Percentiles rank a stretch among this genome's conserved stretches.
Evolutionary conservation across 2,329 filamentous ascomycete genomes (phyloP).

Genomic region (Aspergillus sp.): DNA sequence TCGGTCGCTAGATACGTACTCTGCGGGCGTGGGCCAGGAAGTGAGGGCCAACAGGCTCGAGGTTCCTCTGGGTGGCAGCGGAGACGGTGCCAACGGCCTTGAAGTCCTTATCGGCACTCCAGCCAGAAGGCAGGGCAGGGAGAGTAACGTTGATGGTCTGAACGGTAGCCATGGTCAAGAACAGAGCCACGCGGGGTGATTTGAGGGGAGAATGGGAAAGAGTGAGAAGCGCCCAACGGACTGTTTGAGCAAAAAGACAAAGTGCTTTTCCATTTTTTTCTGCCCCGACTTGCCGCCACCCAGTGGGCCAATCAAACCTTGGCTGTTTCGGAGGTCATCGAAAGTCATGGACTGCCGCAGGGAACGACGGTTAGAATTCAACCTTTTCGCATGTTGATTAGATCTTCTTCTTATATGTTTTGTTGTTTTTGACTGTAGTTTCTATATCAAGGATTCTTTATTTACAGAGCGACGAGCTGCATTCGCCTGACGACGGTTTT

Average conservation of each 20-base stretch:
- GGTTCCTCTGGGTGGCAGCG: constrained; percentile 75
- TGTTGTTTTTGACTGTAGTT: neutral
- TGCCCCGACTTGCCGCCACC: constrained; percentile 32
- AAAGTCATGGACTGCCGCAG: neutral
- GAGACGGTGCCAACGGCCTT: constrained; percentile 78
- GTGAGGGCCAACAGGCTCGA: constrained; percentile 95
- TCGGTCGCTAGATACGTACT: constrained; percentile 51
- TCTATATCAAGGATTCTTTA: neutral
- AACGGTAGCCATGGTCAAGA: constrained; percentile 63
- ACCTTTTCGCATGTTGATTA: neutral
- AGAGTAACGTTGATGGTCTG: constrained; percentile 52
- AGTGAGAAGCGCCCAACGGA: constrained; percentile 12
- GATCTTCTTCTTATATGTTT: neutral
- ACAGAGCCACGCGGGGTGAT: constrained; percentile 13
- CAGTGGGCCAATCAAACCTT: constrained; percentile 29
- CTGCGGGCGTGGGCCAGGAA: constrained; percentile 97
- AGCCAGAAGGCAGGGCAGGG: constrained; percentile 75
- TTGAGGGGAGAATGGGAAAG: constrained; percentile 11
- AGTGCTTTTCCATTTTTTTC: constrained; percentile 41
- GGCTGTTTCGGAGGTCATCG: constrained; percentile 29
- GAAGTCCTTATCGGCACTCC: constrained; percentile 86
- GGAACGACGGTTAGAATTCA: neutral
- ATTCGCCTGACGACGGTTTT: neutral
- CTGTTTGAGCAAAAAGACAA: too few species aligned
- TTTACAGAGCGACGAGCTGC: neutral